These are phyloP conservation scores for Gremmenia infestans DNA, from an alignment of 2,329 filamentous ascomycete species.

Conservation along the genomic window DNA sequence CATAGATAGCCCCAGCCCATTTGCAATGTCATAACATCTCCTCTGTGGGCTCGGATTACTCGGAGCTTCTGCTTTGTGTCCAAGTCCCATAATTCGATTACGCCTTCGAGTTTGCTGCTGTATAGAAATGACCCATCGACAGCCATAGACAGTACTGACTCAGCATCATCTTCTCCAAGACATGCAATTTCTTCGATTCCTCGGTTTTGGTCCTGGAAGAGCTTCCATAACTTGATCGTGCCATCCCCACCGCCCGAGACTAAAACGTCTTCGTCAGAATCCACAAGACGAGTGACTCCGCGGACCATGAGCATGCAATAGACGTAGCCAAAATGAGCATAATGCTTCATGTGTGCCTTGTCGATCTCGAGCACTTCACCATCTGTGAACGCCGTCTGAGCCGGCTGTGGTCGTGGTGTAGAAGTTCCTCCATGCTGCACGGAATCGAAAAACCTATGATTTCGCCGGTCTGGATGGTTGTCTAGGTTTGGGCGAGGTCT, in stretches of 20 bases:
- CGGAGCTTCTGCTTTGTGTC: slow-evolving; percentile 88
- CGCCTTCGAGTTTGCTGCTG: slow-evolving; percentile 78
- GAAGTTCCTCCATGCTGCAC: slow-evolving; percentile 79
- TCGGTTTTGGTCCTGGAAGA: slow-evolving; percentile 50
- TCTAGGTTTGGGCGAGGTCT: slow-evolving; percentile 57
- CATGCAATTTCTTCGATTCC: slow-evolving; percentile 66
- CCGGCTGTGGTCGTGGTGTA: slow-evolving; percentile 57
- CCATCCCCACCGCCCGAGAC: slow-evolving; percentile 92
- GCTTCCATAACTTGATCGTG: slow-evolving; percentile 87
- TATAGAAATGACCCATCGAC: slow-evolving; percentile 91
- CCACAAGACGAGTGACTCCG: slow-evolving; percentile 61
- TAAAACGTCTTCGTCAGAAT: slow-evolving; percentile 71
- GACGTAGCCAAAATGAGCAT: slow-evolving; percentile 92
- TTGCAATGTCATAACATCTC: slow-evolving; percentile 80
- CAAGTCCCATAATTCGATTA: slow-evolving; percentile 94
- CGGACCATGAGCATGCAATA: slow-evolving; percentile 90
- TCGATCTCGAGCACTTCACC: slow-evolving; percentile 75
- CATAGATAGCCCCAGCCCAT: slow-evolving; percentile 83
- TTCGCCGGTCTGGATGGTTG: slow-evolving; percentile 69
- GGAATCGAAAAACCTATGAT: slow-evolving; percentile 91
- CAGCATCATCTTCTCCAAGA: slow-evolving; percentile 55
- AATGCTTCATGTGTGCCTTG: slow-evolving; percentile 73
- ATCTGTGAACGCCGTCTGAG: slow-evolving; percentile 43
- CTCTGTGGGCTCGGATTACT: slow-evolving; percentile 74
- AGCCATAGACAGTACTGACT: slow-evolving; percentile 70